Evolutionary conservation across 768 basidiomycete species (phyloP).

Genomic region (Leucocoprinus birnbaumii): DNA sequence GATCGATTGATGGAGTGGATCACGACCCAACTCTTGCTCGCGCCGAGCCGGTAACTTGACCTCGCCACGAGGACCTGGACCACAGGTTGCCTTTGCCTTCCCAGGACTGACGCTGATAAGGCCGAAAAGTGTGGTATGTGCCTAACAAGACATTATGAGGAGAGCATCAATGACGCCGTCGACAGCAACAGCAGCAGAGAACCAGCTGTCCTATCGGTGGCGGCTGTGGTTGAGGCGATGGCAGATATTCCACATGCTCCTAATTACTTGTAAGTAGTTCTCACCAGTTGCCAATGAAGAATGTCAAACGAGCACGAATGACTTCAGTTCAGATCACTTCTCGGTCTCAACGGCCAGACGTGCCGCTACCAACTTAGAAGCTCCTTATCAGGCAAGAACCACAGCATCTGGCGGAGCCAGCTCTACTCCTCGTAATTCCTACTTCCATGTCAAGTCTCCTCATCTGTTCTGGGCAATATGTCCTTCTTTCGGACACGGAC

Average conservation of each 20-base stretch:
- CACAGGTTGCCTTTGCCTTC: neutral
- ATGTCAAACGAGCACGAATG: neutral
- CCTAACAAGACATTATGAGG: too few species aligned
- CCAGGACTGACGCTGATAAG: too few species aligned
- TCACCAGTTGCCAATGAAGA: constrained; percentile 5
- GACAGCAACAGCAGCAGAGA: too few species aligned
- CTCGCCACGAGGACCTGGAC: neutral
- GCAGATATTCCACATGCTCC: neutral
- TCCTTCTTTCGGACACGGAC: constrained; percentile 50
- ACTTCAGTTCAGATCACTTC: too few species aligned
- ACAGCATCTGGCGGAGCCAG: neutral
- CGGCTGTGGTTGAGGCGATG: neutral
- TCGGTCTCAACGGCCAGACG: neutral
- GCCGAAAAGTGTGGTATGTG: too few species aligned
- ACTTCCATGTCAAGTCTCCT: constrained; percentile 21
- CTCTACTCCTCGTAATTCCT: constrained; percentile 3
- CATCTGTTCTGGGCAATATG: constrained; percentile 51
- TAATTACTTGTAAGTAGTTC: neutral
- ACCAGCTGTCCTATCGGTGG: neutral
- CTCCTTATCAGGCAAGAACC: neutral
- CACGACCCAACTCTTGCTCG: neutral
- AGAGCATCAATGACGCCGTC: too few species aligned
- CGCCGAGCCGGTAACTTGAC: neutral
- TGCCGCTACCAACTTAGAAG: neutral
- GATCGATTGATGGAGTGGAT: constrained; percentile 6